Conservation (phyloP, 305 asterid genomes). For the Plantago coronopus region DNA sequence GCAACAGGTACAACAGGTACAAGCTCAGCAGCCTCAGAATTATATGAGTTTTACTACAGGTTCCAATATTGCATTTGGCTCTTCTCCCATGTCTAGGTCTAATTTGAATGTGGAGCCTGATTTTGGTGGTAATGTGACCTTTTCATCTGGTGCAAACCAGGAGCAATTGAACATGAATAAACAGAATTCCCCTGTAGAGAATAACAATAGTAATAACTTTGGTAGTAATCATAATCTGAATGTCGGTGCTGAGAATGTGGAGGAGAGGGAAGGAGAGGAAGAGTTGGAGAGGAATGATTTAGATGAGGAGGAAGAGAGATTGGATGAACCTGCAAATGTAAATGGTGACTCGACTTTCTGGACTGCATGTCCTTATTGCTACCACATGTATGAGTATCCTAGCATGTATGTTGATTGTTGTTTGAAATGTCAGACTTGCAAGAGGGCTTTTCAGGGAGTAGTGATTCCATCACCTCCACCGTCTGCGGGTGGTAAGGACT, state of each 20-base stretch:
- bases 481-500: conserved; percentile 47
- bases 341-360: conserved; percentile 42
- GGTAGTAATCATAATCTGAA: conserved; percentile 3
- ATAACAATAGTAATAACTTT: not conserved
- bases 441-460: conserved; percentile 58
- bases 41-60: conserved; percentile 35
- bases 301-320: conserved; percentile 22
- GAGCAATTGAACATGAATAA: conserved; percentile 19
- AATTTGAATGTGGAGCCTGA: conserved; percentile 26
- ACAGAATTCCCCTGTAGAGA: not conserved
- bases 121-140: conserved; percentile 14
- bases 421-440: conserved; percentile 57
- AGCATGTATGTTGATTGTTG: conserved; percentile 43
- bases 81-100: conserved; percentile 14
- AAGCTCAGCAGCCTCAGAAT: conserved; percentile 25
- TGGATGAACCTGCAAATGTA: conserved; percentile 1
- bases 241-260: conserved; percentile 28
- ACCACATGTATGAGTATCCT: conserved; percentile 58
- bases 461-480: conserved; percentile 55
- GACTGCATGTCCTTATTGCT: conserved; percentile 83
- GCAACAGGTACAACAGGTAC: not conserved
- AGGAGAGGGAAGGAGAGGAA: conserved; percentile 27
- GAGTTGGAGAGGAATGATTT: conserved; percentile 26
- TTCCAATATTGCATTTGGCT: conserved; percentile 26
- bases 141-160: conserved; percentile 3